Percentiles rank a stretch among this genome's conserved stretches.
Conservation (phyloP, 495 filamentous ascomycete genomes). For the Letharia columbiana region DNA sequence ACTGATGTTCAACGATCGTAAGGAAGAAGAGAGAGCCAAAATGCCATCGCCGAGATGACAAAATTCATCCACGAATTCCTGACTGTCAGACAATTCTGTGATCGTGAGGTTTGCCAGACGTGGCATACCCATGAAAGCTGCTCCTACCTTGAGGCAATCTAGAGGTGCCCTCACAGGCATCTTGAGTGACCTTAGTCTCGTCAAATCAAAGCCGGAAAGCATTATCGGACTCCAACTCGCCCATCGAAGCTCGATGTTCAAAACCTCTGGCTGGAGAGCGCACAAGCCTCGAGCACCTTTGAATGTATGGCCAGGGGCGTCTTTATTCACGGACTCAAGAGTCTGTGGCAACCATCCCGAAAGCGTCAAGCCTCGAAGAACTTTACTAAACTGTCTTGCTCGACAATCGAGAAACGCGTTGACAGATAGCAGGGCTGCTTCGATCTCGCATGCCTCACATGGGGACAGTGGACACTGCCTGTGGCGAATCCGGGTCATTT, state of each 20-base stretch:
- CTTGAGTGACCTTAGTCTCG: not conserved
- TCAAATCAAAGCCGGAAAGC: conserved; percentile 1
- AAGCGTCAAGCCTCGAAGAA: not conserved
- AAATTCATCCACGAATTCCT: not conserved
- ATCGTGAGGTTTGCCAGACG: not conserved
- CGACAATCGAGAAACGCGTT: not conserved
- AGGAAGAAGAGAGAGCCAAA: not conserved
- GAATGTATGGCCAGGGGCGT: not conserved
- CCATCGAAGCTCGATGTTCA: not conserved
- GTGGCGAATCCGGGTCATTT: not conserved
- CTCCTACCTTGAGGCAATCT: not conserved
- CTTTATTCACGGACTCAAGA: not conserved
- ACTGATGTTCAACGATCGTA: not conserved
- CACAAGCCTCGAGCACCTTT: not conserved
- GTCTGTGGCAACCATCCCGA: not conserved
- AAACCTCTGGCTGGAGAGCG: not conserved
- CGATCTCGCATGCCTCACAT: not conserved
- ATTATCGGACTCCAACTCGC: not conserved
- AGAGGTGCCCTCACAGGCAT: not conserved
- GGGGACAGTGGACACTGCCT: not conserved
- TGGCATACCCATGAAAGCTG: not conserved
- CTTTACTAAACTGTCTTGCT: not conserved
- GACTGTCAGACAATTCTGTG: not conserved
- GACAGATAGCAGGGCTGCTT: not conserved
- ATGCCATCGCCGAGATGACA: not conserved